These are phyloP conservation scores for Ophiostoma ulmi DNA, from an alignment of 2,329 filamentous ascomycete species.

Conservation along the genomic window DNA sequence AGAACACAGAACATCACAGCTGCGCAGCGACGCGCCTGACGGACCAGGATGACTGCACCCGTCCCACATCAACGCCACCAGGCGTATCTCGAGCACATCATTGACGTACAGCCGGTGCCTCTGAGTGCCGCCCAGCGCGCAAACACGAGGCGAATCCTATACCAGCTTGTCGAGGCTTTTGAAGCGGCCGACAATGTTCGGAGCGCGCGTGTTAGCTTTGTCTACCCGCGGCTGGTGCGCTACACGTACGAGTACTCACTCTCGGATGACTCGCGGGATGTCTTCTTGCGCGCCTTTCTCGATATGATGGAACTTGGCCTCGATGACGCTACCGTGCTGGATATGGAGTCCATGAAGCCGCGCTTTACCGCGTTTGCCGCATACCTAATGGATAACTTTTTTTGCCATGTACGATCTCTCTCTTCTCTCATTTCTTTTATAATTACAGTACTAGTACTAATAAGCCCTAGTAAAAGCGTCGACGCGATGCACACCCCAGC, in stretches of 20 bases:
- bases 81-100: conserved; percentile 27
- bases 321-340: conserved; percentile 14
- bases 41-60: conserved; percentile 23
- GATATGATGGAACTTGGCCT: conserved; percentile 27
- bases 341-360: conserved; percentile 26
- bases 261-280: conserved; percentile 30
- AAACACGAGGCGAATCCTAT: conserved; percentile 26
- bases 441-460: too few species aligned
- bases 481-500: too few species aligned
- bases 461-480: too few species aligned
- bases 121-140: conserved; percentile 25
- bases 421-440: too few species aligned
- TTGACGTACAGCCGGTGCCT: conserved; percentile 23
- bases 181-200: conserved; percentile 20
- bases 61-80: conserved; percentile 21
- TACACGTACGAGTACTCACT: conserved; percentile 31
- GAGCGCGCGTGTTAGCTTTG: conserved; percentile 20
- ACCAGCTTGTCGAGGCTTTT: conserved; percentile 27
- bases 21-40: not conserved
- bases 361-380: conserved; percentile 29
- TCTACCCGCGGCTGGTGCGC: conserved; percentile 30
- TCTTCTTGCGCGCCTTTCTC: conserved; percentile 31
- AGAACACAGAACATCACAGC: not conserved
- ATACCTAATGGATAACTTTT: conserved; percentile 32
- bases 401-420: conserved; percentile 28